Evolutionary conservation across 2,329 filamentous ascomycete species (phyloP), one percentile per base, ranked within the genome.

Genomic region (Daldinia sp.): DNA sequence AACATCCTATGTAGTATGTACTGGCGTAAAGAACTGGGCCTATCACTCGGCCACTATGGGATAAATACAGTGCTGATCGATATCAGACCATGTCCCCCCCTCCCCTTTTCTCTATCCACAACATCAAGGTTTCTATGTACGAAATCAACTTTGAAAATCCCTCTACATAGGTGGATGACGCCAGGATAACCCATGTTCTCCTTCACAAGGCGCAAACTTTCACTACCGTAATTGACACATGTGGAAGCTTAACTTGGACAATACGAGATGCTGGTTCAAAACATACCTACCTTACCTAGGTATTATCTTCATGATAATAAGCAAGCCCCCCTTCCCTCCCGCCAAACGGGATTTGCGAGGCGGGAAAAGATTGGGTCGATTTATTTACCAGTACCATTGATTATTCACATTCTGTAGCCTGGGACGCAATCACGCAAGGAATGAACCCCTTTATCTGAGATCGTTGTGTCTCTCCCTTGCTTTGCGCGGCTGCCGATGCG

Each of bases 371-470:
- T 37, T 42, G 53, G 53, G 23, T 56, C 53, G 9, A 42, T 28
- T 55, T 56, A 28, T 42, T 37, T 39, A 28, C 23, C 35, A 39
- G 33, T 42, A 20, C 48, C 42, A n/a, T 23, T 15, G 35, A 46
- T n/a, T 10, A 15, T 51, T 18, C 6, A 51, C 46, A 51, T 51
- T 51, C 15, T 33, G 26, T 39, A 9, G 28, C 59, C 59, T 44
- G 60, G 60, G 59, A 63, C 23, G 39, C 60, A 60, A 68, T 68
- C 68, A 70, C 61, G 68, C 65, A 68, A 68, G 59, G 65, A 61
- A 66, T 53, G 60, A 67, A 42, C 60, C 61, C 62, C 58, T 55
- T 58, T 65, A 68, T 65, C 68, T 67, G 48, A 70, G 68, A 70
- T 70, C 68, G 54, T 60, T 58, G 57, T 35, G 20, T 57, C 41